These are phyloP conservation scores for Camptophora hylomeconis DNA, from an alignment of 2,329 filamentous ascomycete genomes.

Conservation along the genomic window DNA sequence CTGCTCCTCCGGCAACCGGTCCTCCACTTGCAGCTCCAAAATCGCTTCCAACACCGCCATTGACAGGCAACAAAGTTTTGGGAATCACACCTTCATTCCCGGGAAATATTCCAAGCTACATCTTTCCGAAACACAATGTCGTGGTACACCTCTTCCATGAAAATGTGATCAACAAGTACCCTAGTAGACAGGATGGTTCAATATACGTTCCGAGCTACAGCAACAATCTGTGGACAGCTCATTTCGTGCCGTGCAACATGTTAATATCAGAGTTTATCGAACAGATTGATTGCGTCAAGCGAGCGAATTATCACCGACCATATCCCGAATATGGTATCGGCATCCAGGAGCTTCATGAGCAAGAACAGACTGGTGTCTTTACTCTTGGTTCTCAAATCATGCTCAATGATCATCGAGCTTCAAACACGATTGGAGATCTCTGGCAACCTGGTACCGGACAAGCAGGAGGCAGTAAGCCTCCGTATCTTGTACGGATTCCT, in stretches of 20 bases:
- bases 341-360: conserved; percentile 43
- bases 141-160: conserved; percentile 28
- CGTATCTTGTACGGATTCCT: conserved; percentile 13
- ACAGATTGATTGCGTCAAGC: conserved; percentile 45
- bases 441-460: conserved; percentile 40
- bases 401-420: conserved; percentile 37
- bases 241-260: conserved; percentile 40
- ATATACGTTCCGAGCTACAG: conserved; percentile 21
- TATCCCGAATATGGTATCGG: conserved; percentile 27
- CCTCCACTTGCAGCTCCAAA: conserved; percentile 3
- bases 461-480: conserved; percentile 11
- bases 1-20: conserved; percentile 3
- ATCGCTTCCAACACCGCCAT: conserved; percentile 6
- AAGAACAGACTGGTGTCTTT: conserved; percentile 47
- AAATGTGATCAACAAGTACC: conserved; percentile 12
- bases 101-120: conserved; percentile 9
- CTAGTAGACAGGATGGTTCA: too few relatives aligned
- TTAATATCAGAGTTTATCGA: conserved; percentile 45
- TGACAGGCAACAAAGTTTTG: conserved; percentile 16
- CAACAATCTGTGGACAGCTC: conserved; percentile 8
- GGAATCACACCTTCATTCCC: conserved; percentile 11
- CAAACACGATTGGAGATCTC: conserved; percentile 39
- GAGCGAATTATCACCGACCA: conserved; percentile 10
- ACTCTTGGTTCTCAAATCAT: conserved; percentile 40
- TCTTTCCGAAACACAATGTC: conserved; percentile 9